These are phyloP conservation scores for Neofusicoccum ribis DNA, from an alignment of 2,329 filamentous ascomycete species.

Conservation along the genomic window DNA sequence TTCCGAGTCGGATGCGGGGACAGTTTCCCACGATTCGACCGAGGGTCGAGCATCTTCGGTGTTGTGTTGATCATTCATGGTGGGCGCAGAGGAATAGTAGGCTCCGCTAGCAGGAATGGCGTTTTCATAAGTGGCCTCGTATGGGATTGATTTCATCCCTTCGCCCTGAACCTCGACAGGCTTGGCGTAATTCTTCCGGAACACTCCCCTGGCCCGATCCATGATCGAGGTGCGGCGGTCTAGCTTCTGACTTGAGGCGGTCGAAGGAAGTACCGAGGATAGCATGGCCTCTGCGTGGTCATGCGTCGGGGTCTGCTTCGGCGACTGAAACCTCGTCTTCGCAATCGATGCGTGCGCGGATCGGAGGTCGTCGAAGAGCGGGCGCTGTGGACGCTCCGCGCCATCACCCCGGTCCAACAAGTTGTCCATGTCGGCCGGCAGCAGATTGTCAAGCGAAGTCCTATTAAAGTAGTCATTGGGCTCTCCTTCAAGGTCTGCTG, in stretches of 20 bases:
- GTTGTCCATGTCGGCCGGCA: constrained; percentile 23
- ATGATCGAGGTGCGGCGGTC: background rate
- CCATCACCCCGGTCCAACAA: constrained; percentile 21
- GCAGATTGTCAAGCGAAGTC: constrained; percentile 28
- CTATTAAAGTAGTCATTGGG: constrained; percentile 34
- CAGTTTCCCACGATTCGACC: constrained; percentile 1
- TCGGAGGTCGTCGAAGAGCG: constrained; percentile 16
- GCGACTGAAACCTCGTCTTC: background rate
- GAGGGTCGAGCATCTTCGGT: background rate
- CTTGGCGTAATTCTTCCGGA: background rate
- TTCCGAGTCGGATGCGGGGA: background rate
- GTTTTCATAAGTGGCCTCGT: background rate
- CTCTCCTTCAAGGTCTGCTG: constrained; percentile 35
- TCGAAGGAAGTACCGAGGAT: background rate
- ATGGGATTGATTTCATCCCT: background rate
- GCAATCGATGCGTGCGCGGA: constrained; percentile 16
- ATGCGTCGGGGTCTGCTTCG: background rate
- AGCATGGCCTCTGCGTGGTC: background rate
- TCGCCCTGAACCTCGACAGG: background rate
- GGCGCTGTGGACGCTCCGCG: background rate
- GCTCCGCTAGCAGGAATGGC: background rate
- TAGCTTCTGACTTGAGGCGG: background rate
- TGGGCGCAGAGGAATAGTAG: background rate
- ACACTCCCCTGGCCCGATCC: background rate
- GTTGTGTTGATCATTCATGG: background rate